Evolutionary conservation across 768 basidiomycete species (phyloP).

Genomic region (Termitomyces heimii): DNA sequence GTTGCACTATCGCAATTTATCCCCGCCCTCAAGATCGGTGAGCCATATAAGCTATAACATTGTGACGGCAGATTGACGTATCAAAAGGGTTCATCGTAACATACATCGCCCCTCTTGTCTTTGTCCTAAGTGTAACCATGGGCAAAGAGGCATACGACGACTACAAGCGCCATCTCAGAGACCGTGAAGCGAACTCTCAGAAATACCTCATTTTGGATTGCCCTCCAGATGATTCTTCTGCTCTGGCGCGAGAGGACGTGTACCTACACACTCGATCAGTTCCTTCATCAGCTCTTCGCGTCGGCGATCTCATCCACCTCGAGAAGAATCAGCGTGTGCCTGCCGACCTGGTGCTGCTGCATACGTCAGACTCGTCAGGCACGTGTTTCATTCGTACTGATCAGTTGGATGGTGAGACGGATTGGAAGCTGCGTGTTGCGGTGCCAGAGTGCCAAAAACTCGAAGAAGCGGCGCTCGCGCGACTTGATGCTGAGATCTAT

Average conservation of each 20-base stretch:
- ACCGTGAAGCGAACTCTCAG: conserved; percentile 92
- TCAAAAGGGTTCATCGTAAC: conserved; percentile 84
- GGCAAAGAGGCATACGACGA: conserved; percentile 99
- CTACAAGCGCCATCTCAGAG: conserved; percentile 89
- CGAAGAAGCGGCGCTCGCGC: conserved; percentile 41
- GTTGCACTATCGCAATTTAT: conserved; percentile 96
- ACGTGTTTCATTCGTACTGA: conserved; percentile 98
- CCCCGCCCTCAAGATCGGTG: conserved; percentile 93
- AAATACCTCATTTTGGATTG: conserved; percentile 81
- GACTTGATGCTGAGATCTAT: conserved; percentile 86
- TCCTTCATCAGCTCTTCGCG: conserved; percentile 82
- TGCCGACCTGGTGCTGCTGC: conserved; percentile 85
- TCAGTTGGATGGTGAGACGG: conserved; percentile 97
- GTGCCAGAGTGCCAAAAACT: conserved; percentile 80
- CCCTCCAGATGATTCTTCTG: conserved; percentile 29
- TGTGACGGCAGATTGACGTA: neutral
- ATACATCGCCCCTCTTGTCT: conserved; percentile 93
- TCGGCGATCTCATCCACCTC: conserved; percentile 85
- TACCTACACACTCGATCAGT: conserved; percentile 58
- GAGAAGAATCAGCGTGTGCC: conserved; percentile 99
- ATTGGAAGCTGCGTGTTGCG: conserved; percentile 95
- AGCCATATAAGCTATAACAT: conserved; percentile 15
- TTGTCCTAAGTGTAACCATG: conserved; percentile 93
- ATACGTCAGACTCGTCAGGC: conserved; percentile 83
- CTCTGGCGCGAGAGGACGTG: conserved; percentile 27